phyloP scores from a whole-genome alignment of 345 rosid species.

The Salix purpurea region DNA sequence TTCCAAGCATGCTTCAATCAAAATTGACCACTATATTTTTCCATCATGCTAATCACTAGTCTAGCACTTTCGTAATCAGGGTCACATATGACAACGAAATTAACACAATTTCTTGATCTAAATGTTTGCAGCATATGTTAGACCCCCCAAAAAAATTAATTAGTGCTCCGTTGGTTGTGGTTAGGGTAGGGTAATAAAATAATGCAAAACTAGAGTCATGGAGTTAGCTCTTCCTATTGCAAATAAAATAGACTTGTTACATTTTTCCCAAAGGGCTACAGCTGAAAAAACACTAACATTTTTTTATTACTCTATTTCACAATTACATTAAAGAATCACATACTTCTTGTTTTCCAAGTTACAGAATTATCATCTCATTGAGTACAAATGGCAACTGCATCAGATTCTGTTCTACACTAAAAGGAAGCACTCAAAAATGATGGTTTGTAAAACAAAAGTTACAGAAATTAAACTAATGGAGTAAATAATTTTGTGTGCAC shows the following conservation, averaged over 20 bases:
- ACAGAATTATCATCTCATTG: not conserved
- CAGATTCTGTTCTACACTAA: not conserved
- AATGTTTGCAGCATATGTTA: not conserved
- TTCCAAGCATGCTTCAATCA: not conserved
- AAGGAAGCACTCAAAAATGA: conserved; percentile 1
- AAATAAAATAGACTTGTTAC: not conserved
- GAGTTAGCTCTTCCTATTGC: not conserved
- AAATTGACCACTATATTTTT: not conserved
- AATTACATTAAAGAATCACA: not conserved
- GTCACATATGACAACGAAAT: not conserved
- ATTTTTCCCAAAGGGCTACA: not conserved
- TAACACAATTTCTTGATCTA: not conserved
- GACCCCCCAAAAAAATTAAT: no score
- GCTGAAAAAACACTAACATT: not conserved
- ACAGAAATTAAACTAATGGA: not conserved
- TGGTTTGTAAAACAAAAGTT: not conserved
- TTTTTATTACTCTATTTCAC: not conserved
- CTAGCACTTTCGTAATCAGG: not conserved
- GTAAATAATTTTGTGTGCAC: not conserved
- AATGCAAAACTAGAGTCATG: no score
- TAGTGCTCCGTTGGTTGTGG: no score
- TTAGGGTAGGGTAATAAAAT: no score
- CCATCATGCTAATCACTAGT: not conserved
- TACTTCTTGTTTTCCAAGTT: not conserved
- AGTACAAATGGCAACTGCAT: not conserved